These are phyloP conservation scores for Tagetes patula DNA, from an alignment of 129 eudicot genomes.

Conservation along the genomic window DNA sequence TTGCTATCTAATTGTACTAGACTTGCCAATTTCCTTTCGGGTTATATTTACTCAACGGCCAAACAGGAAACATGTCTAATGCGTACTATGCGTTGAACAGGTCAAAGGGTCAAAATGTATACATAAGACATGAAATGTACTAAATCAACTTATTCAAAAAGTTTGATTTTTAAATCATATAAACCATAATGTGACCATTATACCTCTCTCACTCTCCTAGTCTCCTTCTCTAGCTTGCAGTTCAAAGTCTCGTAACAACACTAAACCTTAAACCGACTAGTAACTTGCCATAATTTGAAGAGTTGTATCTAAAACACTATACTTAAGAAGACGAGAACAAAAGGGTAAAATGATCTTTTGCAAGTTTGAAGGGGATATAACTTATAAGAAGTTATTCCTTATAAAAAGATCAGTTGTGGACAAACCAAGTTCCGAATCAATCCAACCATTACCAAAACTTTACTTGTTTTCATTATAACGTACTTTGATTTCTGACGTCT, in stretches of 20 bases:
- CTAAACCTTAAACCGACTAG: not conserved
- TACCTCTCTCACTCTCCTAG: not conserved
- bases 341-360: not conserved
- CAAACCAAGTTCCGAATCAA: not conserved
- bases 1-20: not conserved
- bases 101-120: not conserved
- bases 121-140: too few species aligned
- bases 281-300: not conserved
- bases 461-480: not conserved
- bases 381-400: not conserved
- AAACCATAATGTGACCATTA: not conserved
- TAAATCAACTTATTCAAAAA: conserved; percentile 1
- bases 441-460: not conserved
- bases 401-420: not conserved
- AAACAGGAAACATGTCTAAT: not conserved
- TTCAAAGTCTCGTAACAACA: not conserved
- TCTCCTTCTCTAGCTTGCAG: not conserved
- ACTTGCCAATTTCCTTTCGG: not conserved
- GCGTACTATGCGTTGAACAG: not conserved
- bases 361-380: not conserved
- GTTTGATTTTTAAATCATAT: not conserved
- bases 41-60: not conserved
- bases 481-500: not conserved
- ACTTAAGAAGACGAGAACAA: not conserved
- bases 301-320: not conserved